A percentile compares a stretch with the other conserved stretches of the same genome.
phyloP scores from a whole-genome alignment of 2,329 filamentous ascomycete genomes.

The Thermoascus crustaceus region DNA sequence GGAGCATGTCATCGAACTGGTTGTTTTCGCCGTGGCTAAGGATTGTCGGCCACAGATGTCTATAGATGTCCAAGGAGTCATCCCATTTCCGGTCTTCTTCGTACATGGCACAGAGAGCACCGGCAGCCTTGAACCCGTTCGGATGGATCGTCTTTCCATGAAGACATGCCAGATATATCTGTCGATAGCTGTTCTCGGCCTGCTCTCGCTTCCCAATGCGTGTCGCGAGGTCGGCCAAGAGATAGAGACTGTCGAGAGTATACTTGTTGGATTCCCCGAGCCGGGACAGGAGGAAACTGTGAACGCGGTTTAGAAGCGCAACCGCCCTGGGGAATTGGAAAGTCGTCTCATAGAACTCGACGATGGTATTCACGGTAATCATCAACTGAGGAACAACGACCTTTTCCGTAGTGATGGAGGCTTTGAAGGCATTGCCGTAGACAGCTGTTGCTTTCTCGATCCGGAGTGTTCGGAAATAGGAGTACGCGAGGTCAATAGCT shows the following conservation, averaged over 20 bases:
- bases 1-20: constrained; percentile 34
- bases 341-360: constrained; percentile 30
- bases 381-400: constrained; percentile 24
- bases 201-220: constrained; percentile 30
- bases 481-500: constrained; percentile 25
- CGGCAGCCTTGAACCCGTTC: constrained; percentile 40
- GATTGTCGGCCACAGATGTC: constrained; percentile 41
- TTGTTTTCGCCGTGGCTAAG: constrained; percentile 35
- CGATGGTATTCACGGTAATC: constrained; percentile 26
- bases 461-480: constrained; percentile 25
- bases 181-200: constrained; percentile 36
- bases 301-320: constrained; percentile 22
- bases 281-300: constrained; percentile 23
- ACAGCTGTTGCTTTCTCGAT: constrained; percentile 20
- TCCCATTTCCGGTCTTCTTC: constrained; percentile 38
- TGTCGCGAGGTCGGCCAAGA: constrained; percentile 39
- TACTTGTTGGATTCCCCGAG: constrained; percentile 33
- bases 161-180: constrained; percentile 35
- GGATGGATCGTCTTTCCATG: constrained; percentile 21
- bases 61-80: constrained; percentile 40
- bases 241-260: constrained; percentile 42
- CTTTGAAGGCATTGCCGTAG: constrained; percentile 28
- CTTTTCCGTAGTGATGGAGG: constrained; percentile 22
- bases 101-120: constrained; percentile 39
- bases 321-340: constrained; percentile 29